A percentile compares a stretch with the other conserved stretches of the same genome.
Evolutionary conservation across 176 grass and related monocot species (phyloP).

Genomic region (Tillandsia leiboldiana): DNA sequence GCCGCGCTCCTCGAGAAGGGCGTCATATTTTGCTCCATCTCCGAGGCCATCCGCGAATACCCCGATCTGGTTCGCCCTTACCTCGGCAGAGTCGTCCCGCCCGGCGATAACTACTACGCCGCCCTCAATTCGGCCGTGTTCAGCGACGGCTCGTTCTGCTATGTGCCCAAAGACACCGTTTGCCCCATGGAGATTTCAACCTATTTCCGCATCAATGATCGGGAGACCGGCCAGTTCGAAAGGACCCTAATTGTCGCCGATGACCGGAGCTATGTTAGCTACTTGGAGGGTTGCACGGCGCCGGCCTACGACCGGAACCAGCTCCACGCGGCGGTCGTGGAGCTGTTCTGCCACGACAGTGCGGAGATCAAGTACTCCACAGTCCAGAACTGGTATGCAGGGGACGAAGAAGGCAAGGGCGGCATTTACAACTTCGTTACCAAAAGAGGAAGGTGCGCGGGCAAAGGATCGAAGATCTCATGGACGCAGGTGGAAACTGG

Average conservation of each 20-base stretch:
- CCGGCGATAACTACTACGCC: conserved; percentile 79
- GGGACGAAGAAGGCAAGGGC: conserved; percentile 68
- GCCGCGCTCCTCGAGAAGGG: conserved; percentile 68
- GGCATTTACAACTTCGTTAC: conserved; percentile 98
- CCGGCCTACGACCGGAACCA: conserved; percentile 77
- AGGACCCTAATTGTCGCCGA: conserved; percentile 83
- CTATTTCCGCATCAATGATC: conserved; percentile 90
- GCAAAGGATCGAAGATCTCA: conserved; percentile 67
- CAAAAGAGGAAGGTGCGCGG: conserved; percentile 75
- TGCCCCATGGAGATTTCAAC: conserved; percentile 96
- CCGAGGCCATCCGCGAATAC: conserved; percentile 85
- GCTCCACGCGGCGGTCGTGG: conserved; percentile 87
- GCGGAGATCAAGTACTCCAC: conserved; percentile 95
- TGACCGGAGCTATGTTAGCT: conserved; percentile 71
- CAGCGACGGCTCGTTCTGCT: conserved; percentile 96
- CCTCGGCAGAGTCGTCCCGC: conserved; percentile 60
- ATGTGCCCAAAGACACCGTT: conserved; percentile 81
- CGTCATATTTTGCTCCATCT: conserved; percentile 97
- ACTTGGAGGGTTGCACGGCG: conserved; percentile 88
- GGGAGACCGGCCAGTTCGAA: conserved; percentile 87
- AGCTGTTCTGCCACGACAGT: conserved; percentile 70
- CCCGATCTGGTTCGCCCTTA: conserved; percentile 65
- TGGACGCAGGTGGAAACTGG: conserved; percentile 99
- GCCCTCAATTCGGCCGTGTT: conserved; percentile 92
- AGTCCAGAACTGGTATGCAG: conserved; percentile 95